These are phyloP conservation scores for Suhomyces chickasaworum DNA, from an alignment of 1,139 yeast genomes.

Conservation along the genomic window DNA sequence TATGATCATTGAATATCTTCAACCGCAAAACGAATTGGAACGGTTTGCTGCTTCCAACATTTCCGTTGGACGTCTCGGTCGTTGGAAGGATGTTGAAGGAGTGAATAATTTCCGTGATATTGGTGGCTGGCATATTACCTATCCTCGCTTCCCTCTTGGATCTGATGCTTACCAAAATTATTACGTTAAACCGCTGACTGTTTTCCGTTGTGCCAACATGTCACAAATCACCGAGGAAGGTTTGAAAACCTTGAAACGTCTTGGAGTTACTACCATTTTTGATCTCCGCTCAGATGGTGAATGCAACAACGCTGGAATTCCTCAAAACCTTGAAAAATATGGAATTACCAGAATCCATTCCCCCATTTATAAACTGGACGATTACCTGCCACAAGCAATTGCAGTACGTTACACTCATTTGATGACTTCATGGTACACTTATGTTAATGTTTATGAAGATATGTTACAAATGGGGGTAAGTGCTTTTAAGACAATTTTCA, in stretches of 20 bases:
- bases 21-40: slow-evolving; percentile 49
- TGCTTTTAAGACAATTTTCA: slow-evolving; percentile 51
- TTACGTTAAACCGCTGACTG: slow-evolving; percentile 54
- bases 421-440: slow-evolving; percentile 64
- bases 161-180: slow-evolving; percentile 19
- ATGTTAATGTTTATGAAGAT: slow-evolving; percentile 62
- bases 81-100: slow-evolving; percentile 70
- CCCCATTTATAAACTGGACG: slow-evolving; percentile 60
- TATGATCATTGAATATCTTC: slow-evolving; percentile 53
- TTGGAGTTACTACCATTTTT: slow-evolving; percentile 60
- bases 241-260: slow-evolving; percentile 33
- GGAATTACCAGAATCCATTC: slow-evolving; percentile 56
- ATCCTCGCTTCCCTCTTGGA: slow-evolving; percentile 29
- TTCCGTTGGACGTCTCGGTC: slow-evolving; percentile 41
- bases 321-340: slow-evolving; percentile 34
- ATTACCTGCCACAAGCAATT: slow-evolving; percentile 67
- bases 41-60: slow-evolving; percentile 49
- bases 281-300: slow-evolving; percentile 73
- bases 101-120: slow-evolving; percentile 74
- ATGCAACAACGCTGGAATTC: slow-evolving; percentile 51
- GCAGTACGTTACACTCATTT: slow-evolving; percentile 59
- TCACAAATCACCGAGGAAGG: slow-evolving; percentile 54
- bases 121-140: slow-evolving; percentile 67
- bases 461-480: slow-evolving; percentile 52
- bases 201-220: slow-evolving; percentile 68